Conservation (phyloP, 257 asterid species). For the Lycium barbarum region DNA sequence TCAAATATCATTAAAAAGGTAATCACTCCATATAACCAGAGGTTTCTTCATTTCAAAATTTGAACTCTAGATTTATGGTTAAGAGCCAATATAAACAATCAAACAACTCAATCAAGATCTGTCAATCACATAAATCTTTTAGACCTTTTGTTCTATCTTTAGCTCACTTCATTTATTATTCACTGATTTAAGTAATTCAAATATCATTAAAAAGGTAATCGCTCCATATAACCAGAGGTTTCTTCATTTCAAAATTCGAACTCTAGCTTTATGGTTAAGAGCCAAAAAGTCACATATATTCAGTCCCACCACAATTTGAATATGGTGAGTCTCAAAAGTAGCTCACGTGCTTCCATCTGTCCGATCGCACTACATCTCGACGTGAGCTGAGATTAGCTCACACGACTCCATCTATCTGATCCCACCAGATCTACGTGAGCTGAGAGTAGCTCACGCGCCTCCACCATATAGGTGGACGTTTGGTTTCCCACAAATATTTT, state of each 20-base stretch:
- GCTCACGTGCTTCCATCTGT: too few species aligned
- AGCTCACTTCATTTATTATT: neutral
- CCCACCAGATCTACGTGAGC: too few species aligned
- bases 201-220: too few species aligned
- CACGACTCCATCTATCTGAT: neutral
- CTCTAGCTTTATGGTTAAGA: neutral
- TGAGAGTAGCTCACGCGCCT: neutral
- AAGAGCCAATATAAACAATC: neutral
- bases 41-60: neutral
- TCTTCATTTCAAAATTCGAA: neutral
- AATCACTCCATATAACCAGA: too few species aligned
- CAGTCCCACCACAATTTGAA: fast-evolving
- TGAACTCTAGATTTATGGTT: fast-evolving
- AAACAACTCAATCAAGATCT: neutral
- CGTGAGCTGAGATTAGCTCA: neutral
- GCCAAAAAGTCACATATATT: neutral
- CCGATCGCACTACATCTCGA: too few species aligned
- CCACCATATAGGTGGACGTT: neutral
- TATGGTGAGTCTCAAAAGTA: neutral
- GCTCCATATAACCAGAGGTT: too few species aligned
- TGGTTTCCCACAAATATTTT: fast-evolving
- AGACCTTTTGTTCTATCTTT: neutral
- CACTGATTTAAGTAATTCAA: neutral
- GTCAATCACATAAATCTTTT: neutral
- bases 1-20: too few species aligned